These are phyloP conservation scores for Arthrobotrys pseudoclavata DNA, from an alignment of 2,329 filamentous ascomycete species.

Conservation along the genomic window DNA sequence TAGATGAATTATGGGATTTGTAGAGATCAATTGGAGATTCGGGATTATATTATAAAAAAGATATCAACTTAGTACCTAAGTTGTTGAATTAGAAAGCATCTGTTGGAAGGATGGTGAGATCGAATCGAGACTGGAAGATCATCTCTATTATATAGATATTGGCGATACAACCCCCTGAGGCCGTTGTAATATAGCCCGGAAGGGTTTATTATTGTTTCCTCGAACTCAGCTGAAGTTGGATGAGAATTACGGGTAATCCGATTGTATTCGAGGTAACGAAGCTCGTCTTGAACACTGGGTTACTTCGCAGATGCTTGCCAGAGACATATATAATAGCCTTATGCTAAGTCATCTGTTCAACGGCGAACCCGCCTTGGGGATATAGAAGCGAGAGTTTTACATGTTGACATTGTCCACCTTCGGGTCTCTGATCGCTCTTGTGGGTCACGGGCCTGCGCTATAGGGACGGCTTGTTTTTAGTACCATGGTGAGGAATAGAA, in stretches of 20 bases:
- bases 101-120: not conserved
- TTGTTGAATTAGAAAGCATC: not conserved
- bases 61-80: not conserved
- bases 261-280: not conserved
- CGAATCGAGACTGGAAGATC: not conserved
- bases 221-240: conserved; percentile 4
- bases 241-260: not conserved
- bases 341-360: not conserved
- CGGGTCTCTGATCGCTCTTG: not conserved
- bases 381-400: not conserved
- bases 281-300: not conserved
- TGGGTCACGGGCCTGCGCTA: not conserved
- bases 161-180: not conserved
- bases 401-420: not conserved
- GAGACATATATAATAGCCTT: not conserved
- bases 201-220: not conserved
- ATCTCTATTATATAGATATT: not conserved
- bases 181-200: not conserved
- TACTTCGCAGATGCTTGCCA: not conserved
- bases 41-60: not conserved
- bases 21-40: not conserved
- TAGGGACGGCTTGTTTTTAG: too few species aligned
- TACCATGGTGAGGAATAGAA: too few species aligned
- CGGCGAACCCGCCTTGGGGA: conserved; percentile 2
- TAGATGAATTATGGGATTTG: not conserved